Evolutionary conservation across 129 eudicot genomes (phyloP).

Genomic region (Escallonia herrerae): DNA sequence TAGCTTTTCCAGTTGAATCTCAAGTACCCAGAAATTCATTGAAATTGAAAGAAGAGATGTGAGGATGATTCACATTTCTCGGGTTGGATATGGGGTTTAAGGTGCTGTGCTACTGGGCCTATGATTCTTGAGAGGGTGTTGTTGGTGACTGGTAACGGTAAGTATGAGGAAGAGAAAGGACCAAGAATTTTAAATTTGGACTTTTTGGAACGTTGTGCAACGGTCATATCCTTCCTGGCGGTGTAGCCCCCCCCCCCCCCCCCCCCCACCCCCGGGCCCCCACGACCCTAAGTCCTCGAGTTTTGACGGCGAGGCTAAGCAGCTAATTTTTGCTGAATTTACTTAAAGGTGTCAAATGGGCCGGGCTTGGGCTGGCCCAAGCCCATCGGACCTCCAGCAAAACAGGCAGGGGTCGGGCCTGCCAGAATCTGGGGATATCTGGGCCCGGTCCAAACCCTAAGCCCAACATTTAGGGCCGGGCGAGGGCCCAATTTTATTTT

Average conservation of each 20-base stretch:
- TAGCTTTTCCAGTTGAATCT: not conserved
- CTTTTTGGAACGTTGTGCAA: conserved; percentile 38
- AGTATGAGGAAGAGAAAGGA: conserved; percentile 4
- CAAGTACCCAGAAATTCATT: not conserved
- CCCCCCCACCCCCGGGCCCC: not conserved
- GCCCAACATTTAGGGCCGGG: no score
- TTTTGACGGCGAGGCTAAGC: no score
- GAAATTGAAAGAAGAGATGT: not conserved
- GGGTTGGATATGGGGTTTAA: conserved; percentile 5
- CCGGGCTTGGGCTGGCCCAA: no score
- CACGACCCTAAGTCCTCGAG: no score
- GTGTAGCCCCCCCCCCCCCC: not conserved
- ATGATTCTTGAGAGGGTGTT: not conserved
- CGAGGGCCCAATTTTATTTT: no score
- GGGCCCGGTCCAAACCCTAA: no score
- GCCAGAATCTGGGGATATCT: no score
- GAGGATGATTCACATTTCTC: not conserved
- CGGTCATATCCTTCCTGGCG: conserved; percentile 25
- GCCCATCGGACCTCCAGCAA: no score
- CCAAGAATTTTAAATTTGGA: conserved; percentile 7
- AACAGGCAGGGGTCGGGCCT: no score
- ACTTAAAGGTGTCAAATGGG: no score
- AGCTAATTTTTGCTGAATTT: no score
- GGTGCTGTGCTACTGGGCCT: not conserved
- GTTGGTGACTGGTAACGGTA: conserved; percentile 18